A percentile compares a stretch with the other conserved stretches of the same genome.
Evolutionary conservation across 75 land plant species (phyloP).

Genomic region (Larix kaempferi): DNA sequence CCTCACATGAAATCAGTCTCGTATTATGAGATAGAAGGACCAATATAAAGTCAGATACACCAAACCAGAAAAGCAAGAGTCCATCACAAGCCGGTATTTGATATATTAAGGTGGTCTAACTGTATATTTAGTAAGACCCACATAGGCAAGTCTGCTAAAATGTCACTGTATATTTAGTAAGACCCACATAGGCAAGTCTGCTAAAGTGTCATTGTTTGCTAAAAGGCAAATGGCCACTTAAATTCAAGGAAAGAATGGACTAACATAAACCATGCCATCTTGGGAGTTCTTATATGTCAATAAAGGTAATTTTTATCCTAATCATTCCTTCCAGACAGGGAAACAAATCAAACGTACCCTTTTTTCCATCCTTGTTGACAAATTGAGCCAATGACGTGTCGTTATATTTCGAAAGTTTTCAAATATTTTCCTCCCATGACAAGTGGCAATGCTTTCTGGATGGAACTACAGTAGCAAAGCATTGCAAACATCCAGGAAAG

Average conservation of each 20-base stretch:
- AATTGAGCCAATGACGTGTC: constrained; percentile 37
- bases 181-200: background rate
- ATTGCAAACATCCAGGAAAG: background rate
- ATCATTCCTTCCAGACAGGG: background rate
- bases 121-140: background rate
- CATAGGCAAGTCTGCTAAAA: background rate
- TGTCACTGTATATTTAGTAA: background rate
- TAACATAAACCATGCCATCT: background rate
- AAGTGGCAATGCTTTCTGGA: constrained; percentile 95
- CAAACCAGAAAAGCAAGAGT: background rate
- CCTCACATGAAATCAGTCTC: background rate
- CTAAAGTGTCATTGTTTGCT: background rate
- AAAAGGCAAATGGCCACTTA: no score
- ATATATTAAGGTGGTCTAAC: background rate
- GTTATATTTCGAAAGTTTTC: constrained; percentile 85
- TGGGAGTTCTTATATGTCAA: background rate
- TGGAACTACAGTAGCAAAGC: constrained; percentile 60
- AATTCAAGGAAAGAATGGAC: no score
- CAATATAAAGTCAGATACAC: background rate
- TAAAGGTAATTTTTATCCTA: background rate
- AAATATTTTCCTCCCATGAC: constrained; percentile 73
- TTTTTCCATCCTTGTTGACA: constrained; percentile 13
- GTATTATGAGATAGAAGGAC: background rate
- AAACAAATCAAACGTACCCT: constrained; percentile 24
- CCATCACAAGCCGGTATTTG: background rate